Evolutionary conservation across 1,139 yeast genomes (phyloP), one percentile per base, ranked within the genome.

Genomic region (Lodderomyces theae): DNA sequence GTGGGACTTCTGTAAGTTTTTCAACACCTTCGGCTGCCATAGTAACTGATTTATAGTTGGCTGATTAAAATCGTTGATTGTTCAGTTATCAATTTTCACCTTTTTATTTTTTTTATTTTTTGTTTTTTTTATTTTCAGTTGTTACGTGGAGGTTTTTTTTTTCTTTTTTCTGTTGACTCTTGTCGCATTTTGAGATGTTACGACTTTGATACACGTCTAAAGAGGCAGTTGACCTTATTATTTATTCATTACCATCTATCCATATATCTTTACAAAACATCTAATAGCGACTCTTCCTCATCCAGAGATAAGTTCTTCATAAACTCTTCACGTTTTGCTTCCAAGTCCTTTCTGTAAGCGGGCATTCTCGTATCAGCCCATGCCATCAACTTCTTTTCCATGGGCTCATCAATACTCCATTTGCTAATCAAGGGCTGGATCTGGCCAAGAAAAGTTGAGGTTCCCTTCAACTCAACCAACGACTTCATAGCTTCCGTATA

Each of bases 1-100:
- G 77, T 53, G 97, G 97, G 50, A 87, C 84, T 62, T 90, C 96
- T 36, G 94, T 79, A 50, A 88, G 62, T 69, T 86, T 87, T 66
- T 87, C 96, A 62, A 86, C 73, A 58, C 82, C 82, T 63, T 78
- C 83, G 51, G 74, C 69, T 54, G 79, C 79, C 76, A 71, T 74
- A 48, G n/a, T 40, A 11, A 26, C 16, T 35, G 18, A 24, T 23
- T 12, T 15, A 18, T 36, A 6, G n/a, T 5, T 8, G 17, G 21
- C 3, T 6, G 15, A 9, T n/a, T 19, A 31, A 5, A 15, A 16
- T 5, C 4, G 23, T 5, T 40, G 12, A 6, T 12, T 29, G 32
- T 8, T 29, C 9, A n/a, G 5, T 17, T 19, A 19, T 19, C 22
- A 19, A 19, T 5, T 19, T 5, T 16, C 23, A 17, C 23, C 22